A percentile compares a stretch with the other conserved stretches of the same genome.
Conservation (phyloP, 192 early-diverging fungal species). For the Backusella sp. region DNA sequence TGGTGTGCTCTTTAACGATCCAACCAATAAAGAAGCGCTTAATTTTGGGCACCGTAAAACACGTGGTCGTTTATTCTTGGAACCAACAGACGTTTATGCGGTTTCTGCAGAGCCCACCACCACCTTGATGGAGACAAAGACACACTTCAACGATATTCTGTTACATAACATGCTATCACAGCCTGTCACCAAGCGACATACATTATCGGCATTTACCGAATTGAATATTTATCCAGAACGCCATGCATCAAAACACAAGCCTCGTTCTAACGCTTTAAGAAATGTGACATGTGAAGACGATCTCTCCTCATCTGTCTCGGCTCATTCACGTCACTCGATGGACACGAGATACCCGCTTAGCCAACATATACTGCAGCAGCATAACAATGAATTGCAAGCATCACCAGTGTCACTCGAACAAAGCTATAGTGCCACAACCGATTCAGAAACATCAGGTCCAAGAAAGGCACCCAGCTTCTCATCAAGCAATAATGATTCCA, state of each 20-base stretch:
- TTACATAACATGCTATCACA: not conserved
- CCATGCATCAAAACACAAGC: not conserved
- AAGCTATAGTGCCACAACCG: not conserved
- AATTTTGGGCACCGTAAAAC: constrained; percentile 22
- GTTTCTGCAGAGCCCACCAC: not conserved
- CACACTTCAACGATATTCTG: not conserved
- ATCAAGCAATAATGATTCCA: not conserved
- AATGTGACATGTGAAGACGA: not conserved
- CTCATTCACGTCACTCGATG: not conserved
- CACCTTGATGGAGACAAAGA: constrained; percentile 1
- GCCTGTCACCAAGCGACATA: not conserved
- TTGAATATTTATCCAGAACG: not conserved
- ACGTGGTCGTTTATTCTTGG: constrained; percentile 18
- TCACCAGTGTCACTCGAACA: not conserved
- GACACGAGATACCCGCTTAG: not conserved
- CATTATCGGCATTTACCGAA: not conserved
- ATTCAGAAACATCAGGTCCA: not conserved
- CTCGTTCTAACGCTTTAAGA: constrained; percentile 1
- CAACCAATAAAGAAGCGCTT: not conserved
- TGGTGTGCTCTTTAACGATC: constrained; percentile 23
- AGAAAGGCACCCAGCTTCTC: not conserved
- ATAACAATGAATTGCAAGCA: not conserved
- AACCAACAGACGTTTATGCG: constrained; percentile 14
- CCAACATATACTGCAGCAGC: not conserved
- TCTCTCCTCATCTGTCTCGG: not conserved